A percentile compares a stretch with the other conserved stretches of the same genome.
Conservation (phyloP, 2,329 filamentous ascomycete species). For the Penicillium concentricum region DNA sequence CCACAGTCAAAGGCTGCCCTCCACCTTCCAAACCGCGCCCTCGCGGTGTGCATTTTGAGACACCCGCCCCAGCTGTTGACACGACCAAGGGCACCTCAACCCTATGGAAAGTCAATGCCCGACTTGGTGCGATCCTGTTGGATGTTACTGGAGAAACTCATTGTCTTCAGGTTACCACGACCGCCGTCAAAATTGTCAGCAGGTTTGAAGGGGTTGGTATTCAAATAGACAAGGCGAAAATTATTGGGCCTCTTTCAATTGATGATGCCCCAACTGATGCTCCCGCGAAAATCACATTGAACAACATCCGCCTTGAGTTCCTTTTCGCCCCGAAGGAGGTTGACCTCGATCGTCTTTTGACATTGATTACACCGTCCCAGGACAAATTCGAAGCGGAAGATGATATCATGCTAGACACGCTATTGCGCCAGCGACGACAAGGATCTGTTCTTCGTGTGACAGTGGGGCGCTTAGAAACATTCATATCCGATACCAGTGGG, state of each 20-base stretch:
- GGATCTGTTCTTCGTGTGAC: constrained; percentile 75
- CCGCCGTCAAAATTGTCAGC: constrained; percentile 76
- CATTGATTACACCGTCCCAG: constrained; percentile 86
- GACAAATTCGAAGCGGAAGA: constrained; percentile 86
- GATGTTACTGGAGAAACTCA: constrained; percentile 77
- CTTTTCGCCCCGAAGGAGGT: constrained; percentile 69
- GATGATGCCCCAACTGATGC: constrained; percentile 46
- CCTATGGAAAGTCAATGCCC: constrained; percentile 66
- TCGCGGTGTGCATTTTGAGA: constrained; percentile 59
- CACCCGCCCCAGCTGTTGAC: constrained; percentile 34
- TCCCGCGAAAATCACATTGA: constrained; percentile 62
- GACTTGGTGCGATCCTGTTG: constrained; percentile 73
- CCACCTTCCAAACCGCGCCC: constrained; percentile 33
- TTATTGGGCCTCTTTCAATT: constrained; percentile 68
- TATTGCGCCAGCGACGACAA: constrained; percentile 81
- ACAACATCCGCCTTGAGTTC: constrained; percentile 70
- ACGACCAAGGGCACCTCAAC: constrained; percentile 14
- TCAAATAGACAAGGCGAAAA: constrained; percentile 70
- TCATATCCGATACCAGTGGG: constrained; percentile 62
- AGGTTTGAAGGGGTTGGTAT: constrained; percentile 70
- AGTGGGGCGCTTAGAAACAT: constrained; percentile 63
- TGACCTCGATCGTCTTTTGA: constrained; percentile 78
- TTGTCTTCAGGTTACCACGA: constrained; percentile 71
- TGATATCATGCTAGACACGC: constrained; percentile 90
- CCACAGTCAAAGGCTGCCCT: constrained; percentile 49